phyloP scores from a whole-genome alignment of 345 rosid genomes.

The Eucalyptus erythrocorys region DNA sequence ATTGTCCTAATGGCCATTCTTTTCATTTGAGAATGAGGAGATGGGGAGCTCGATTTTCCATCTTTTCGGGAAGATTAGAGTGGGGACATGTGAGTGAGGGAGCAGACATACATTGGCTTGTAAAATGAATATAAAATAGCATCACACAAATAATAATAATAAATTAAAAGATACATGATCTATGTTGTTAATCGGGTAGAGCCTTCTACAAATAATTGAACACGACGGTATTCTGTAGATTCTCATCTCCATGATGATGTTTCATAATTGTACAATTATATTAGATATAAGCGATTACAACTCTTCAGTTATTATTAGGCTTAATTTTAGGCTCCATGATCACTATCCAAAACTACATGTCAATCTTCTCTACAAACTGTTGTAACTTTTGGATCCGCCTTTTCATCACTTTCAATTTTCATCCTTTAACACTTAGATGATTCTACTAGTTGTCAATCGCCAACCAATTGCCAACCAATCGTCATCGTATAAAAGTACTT shows the following conservation, averaged over 20 bases:
- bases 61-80: too few species aligned
- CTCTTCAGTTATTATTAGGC: background rate
- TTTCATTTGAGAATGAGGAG: too few species aligned
- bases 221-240: background rate
- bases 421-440: background rate
- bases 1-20: fast-evolving
- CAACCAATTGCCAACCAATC: background rate
- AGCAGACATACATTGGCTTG: background rate
- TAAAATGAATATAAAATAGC: too few species aligned
- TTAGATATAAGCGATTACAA: background rate
- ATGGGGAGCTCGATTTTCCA: too few species aligned
- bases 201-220: background rate
- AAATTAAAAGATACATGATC: background rate
- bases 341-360: background rate
- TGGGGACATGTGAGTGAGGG: background rate
- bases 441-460: background rate
- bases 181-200: background rate
- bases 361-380: background rate
- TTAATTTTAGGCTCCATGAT: background rate
- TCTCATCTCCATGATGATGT: background rate
- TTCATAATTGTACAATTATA: background rate
- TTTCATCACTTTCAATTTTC: fast-evolving
- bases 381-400: background rate
- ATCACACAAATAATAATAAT: too few species aligned
- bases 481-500: fast-evolving